Percentiles rank a stretch among this genome's conserved stretches.
Conservation (phyloP, 768 basidiomycete genomes). For the Termitomyces sp. region DNA sequence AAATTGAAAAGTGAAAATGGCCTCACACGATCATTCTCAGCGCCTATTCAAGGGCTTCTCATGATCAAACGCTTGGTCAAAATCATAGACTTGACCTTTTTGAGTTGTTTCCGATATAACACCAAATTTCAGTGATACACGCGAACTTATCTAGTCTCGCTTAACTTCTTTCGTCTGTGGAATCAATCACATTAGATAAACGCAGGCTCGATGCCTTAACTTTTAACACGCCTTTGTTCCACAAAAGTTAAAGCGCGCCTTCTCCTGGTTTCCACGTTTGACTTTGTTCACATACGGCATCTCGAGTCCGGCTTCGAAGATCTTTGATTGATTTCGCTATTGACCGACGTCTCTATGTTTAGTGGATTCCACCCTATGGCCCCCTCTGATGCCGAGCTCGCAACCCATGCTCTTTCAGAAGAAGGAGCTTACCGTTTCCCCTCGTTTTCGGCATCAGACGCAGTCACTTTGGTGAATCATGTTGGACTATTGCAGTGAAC, state of each 20-base stretch:
- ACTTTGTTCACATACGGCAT: neutral
- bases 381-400: conserved; percentile 68
- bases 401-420: conserved; percentile 63
- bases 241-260: conserved; percentile 4
- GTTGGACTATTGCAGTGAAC: neutral
- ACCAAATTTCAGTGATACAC: neutral
- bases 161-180: conserved; percentile 9
- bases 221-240: conserved; percentile 5
- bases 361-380: conserved; percentile 54
- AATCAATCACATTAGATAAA: conserved; percentile 19
- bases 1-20: neutral
- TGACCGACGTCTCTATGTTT: conserved; percentile 41
- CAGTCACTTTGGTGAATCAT: conserved; percentile 59
- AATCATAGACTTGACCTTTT: neutral
- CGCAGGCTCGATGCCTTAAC: conserved; percentile 6
- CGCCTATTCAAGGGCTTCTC: neutral
- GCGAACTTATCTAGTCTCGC: conserved; percentile 4
- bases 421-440: conserved; percentile 67
- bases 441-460: conserved; percentile 71
- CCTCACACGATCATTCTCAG: neutral
- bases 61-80: neutral
- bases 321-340: neutral
- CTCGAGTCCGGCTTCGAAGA: neutral
- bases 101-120: neutral
- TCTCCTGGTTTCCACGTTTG: neutral